Conservation (phyloP, 2,329 filamentous ascomycete species). For the Kalmusia sp. region DNA sequence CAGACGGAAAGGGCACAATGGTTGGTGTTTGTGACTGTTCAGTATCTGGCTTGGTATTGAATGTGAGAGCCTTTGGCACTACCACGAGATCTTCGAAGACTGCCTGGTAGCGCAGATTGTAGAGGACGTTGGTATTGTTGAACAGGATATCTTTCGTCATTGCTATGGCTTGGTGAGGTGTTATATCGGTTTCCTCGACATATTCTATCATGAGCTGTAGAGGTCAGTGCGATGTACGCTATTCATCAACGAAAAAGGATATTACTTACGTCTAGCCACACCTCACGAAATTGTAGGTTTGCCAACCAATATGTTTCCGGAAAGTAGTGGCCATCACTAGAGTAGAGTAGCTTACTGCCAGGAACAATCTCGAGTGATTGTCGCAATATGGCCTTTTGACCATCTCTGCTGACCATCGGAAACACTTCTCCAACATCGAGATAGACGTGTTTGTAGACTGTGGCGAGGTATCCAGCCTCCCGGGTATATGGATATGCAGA, state of each 20-base stretch:
- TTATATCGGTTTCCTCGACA: slow-evolving; percentile 68
- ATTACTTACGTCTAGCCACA: slow-evolving; percentile 66
- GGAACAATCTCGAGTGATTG: slow-evolving; percentile 79
- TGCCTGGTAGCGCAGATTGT: slow-evolving; percentile 63
- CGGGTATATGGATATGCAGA: slow-evolving; percentile 82
- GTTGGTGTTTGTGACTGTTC: slow-evolving; percentile 20
- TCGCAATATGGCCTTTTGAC: slow-evolving; percentile 73
- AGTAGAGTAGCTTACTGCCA: slow-evolving; percentile 78
- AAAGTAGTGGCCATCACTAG: slow-evolving; percentile 80
- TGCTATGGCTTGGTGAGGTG: slow-evolving; percentile 66
- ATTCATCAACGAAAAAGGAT: background rate
- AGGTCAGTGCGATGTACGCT: background rate
- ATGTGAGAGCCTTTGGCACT: slow-evolving; percentile 31
- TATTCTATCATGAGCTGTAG: slow-evolving; percentile 69
- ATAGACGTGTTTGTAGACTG: slow-evolving; percentile 79
- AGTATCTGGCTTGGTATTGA: slow-evolving; percentile 27
- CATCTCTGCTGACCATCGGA: slow-evolving; percentile 76
- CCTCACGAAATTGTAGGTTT: slow-evolving; percentile 74
- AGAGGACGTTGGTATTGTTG: slow-evolving; percentile 78
- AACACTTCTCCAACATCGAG: slow-evolving; percentile 86
- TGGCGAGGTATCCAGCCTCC: slow-evolving; percentile 79
- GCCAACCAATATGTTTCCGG: slow-evolving; percentile 80
- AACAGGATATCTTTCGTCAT: slow-evolving; percentile 75
- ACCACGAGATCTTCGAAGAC: slow-evolving; percentile 34
- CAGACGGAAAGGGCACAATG: slow-evolving; percentile 10